Evolutionary conservation across 129 eudicot genomes (phyloP).

Genomic region (Pittosporum tobira): DNA sequence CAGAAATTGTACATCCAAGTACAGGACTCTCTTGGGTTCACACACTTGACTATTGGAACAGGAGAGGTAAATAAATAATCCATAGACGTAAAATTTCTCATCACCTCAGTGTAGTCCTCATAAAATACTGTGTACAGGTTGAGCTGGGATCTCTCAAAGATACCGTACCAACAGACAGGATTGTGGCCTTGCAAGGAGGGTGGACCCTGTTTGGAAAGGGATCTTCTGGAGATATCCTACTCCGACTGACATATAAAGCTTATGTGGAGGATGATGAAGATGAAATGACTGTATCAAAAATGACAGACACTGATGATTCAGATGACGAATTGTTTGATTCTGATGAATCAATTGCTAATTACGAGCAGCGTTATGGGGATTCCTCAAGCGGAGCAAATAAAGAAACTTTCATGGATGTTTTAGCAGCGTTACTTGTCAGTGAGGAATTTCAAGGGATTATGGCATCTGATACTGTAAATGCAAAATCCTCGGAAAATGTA

Average conservation of each 20-base stretch:
- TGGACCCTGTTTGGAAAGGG: slow-evolving; percentile 65
- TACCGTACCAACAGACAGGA: slow-evolving; percentile 85
- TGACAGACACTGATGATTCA: slow-evolving; percentile 29
- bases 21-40: slow-evolving; percentile 71
- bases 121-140: slow-evolving; percentile 37
- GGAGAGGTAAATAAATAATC: slow-evolving; percentile 51
- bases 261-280: slow-evolving; percentile 98
- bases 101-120: slow-evolving; percentile 5
- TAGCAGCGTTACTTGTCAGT: slow-evolving; percentile 81
- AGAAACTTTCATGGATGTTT: slow-evolving; percentile 89
- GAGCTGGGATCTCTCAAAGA: slow-evolving; percentile 84
- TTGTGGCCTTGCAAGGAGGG: slow-evolving; percentile 73
- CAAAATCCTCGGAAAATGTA: slow-evolving; percentile 34
- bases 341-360: slow-evolving; percentile 41
- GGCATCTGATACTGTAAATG: slow-evolving; percentile 62
- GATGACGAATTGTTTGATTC: slow-evolving; percentile 61
- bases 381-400: slow-evolving; percentile 28
- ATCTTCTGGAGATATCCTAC: slow-evolving; percentile 67
- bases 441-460: slow-evolving; percentile 97
- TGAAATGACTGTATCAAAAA: slow-evolving; percentile 32
- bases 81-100: background rate
- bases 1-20: slow-evolving; percentile 70
- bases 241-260: slow-evolving; percentile 87
- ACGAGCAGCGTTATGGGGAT: slow-evolving; percentile 30
- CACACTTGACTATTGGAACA: slow-evolving; percentile 59